A percentile compares a stretch with the other conserved stretches of the same genome.
These are phyloP conservation scores for Wickerhamiella hasegawae DNA, from an alignment of 805 yeast genomes.

Conservation along the genomic window DNA sequence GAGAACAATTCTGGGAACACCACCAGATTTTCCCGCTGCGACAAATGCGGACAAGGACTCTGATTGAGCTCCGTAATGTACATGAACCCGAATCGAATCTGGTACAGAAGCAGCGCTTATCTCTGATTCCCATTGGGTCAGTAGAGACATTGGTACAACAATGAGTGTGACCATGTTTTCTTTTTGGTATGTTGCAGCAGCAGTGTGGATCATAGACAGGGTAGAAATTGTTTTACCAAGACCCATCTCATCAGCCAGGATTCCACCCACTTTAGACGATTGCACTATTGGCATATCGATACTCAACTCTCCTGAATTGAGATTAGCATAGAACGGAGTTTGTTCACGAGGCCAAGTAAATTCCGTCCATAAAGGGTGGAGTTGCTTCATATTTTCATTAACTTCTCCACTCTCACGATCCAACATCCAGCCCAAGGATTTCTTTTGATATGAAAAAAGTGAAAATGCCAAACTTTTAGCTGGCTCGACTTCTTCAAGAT, in stretches of 20 bases:
- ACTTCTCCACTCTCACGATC: conserved; percentile 50
- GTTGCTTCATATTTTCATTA: conserved; percentile 13
- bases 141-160: conserved; percentile 77
- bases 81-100: conserved; percentile 19
- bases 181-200: conserved; percentile 17
- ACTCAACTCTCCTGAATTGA: conserved; percentile 68
- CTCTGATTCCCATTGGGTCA: conserved; percentile 86
- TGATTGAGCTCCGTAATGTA: conserved; percentile 59
- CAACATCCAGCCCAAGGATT: conserved; percentile 84
- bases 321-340: conserved; percentile 50
- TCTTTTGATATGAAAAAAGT: conserved; percentile 65
- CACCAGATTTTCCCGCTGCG: conserved; percentile 17
- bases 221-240: conserved; percentile 85
- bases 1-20: conserved; percentile 51
- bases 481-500: conserved; percentile 47
- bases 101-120: conserved; percentile 34
- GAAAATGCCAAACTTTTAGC: conserved; percentile 38
- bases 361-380: conserved; percentile 78
- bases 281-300: conserved; percentile 48
- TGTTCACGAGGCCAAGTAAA: conserved; percentile 50
- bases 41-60: conserved; percentile 33
- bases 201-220: conserved; percentile 48
- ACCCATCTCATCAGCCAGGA: conserved; percentile 94
- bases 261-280: conserved; percentile 59
- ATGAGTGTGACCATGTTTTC: conserved; percentile 36